phyloP scores from a whole-genome alignment of 2,329 filamentous ascomycete species.

The Hypoxylon sp. region DNA sequence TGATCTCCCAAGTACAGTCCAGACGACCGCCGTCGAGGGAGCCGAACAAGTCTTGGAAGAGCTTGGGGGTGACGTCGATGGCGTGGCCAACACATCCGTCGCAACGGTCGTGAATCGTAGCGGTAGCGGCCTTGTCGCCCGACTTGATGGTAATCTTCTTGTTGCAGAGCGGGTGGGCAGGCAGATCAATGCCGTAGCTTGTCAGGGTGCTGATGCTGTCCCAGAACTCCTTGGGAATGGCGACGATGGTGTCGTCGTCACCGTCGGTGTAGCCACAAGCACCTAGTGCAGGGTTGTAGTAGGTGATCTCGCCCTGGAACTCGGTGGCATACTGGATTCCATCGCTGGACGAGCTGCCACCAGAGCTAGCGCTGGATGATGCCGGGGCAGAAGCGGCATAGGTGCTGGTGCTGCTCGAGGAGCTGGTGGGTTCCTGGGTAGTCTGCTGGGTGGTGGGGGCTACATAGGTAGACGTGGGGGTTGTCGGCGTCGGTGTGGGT shows the following conservation, averaged over 20 bases:
- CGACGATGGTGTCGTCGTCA: conserved; percentile 69
- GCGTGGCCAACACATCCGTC: conserved; percentile 65
- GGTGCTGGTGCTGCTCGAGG: conserved; percentile 26
- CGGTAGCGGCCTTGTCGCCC: conserved; percentile 60
- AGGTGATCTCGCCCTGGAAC: conserved; percentile 74
- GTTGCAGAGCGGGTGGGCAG: conserved; percentile 72
- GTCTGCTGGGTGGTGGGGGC: conserved; percentile 15
- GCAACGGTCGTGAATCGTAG: conserved; percentile 78
- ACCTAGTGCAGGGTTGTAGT: conserved; percentile 74
- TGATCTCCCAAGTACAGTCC: conserved; percentile 46
- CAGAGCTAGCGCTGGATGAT: conserved; percentile 18
- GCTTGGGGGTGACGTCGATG: conserved; percentile 68
- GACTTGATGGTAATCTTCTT: conserved; percentile 70
- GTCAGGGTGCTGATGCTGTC: conserved; percentile 65
- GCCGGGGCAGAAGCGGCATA: conserved; percentile 24
- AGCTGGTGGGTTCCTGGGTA: conserved; percentile 13
- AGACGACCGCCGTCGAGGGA: conserved; percentile 51
- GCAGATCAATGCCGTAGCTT: conserved; percentile 56
- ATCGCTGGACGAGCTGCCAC: conserved; percentile 39
- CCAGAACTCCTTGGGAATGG: conserved; percentile 66
- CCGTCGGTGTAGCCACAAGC: conserved; percentile 74
- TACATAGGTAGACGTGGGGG: conserved; percentile 12
- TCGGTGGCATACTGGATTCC: conserved; percentile 41
- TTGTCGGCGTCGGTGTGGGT: conserved; percentile 25
- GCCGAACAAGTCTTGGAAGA: conserved; percentile 63